Evolutionary conservation across 345 rosid species (phyloP), one percentile per base, ranked within the genome.

Genomic region (Theobroma cacao): DNA sequence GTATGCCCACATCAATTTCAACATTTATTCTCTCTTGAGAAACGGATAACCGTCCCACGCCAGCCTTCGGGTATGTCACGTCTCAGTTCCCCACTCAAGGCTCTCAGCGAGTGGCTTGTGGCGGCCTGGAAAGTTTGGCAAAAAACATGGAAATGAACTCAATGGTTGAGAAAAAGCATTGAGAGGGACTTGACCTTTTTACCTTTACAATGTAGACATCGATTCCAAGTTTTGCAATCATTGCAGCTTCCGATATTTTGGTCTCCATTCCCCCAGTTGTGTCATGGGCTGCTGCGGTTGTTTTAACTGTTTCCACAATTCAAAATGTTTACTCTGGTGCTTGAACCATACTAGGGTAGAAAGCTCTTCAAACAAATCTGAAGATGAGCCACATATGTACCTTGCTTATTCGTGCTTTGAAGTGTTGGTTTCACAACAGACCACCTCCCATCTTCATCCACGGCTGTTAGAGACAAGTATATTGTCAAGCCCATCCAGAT

Each of bases 261-360:
- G 98, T 89, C 78, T 7, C 87, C 99, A 94, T 95, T 22, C 98
- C 99, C 47, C 98, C 98, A 0, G 99, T 95, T 40, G 99, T 95
- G 78, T 95, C 98, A 66, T 91, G 99, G 13, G 91, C 94, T 68
- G 95, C 94, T 56, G 90, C 99, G 0, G 91, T 92, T 72, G 84
- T 86, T 79, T 93, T 85, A 72, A 94, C 99, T 93, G 91, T 82
- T 75, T 56, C 34, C 34, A 76, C 55, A 69, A 12, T 22, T 62
- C 50, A 65, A 75, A 75, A 41, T 11, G 52, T 28, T 41, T 41
- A 22, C 17, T 20, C 7, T 8, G 13, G 22, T 26, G 14, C 12
- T 67, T 26, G 74, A 45, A 18, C n/a, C 2, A 31, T n/a, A 33
- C 2, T 11, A 53, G 6, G n/a, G n/a, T n/a, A n/a, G 55, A 31